Evolutionary conservation across 768 basidiomycete genomes (phyloP), one percentile per base, ranked within the genome.

Genomic region (Tephrocybe rancida): DNA sequence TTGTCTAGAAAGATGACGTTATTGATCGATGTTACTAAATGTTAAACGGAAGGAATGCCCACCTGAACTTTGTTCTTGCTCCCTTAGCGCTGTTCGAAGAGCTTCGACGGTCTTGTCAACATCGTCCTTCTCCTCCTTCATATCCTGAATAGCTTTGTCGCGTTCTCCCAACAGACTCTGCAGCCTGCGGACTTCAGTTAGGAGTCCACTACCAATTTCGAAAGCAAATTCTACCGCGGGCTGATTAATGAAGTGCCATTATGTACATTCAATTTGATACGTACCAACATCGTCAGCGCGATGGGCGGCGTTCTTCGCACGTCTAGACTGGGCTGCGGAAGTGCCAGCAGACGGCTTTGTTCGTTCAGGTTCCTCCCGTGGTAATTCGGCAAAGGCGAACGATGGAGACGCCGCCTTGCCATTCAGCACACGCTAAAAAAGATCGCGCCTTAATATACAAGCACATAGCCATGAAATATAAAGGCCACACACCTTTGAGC

Each of bases 131-230:
- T 96, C 94, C 73, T 94, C 91, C 63, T 88, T 88, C 81, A 90
- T 86, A 64, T 92, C 90, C 69, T 92, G 88, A 42, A 98, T 85
- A 18, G 89, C 90, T 70, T 94, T 93, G 71, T 98, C 95, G 48
- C 93, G 84, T 71, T 98, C 96, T 14, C 83, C 89, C 37, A 98
- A 83, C 54, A 98, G 79, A 53, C 88, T 88, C 65, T 98, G 96
- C 35, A 98, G 78, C 37, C 96, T 81, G 41, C 95, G 80, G 42
- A 98, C 93, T 73, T 98, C 96, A 7, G 89, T 89, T 26, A 98
- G 77, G 45, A 98, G 76, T 11, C 90, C 90, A 58, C 92, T 95
- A 6, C 96, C 95, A 52, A 98, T 98, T 75, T 98, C 96, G 62
- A 97, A 95, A 35, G 96, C 96, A 62, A 98, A 98, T 76, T 97